Conservation (phyloP, 1,139 yeast genomes). For the Yamadazyma songkhlaensis region DNA sequence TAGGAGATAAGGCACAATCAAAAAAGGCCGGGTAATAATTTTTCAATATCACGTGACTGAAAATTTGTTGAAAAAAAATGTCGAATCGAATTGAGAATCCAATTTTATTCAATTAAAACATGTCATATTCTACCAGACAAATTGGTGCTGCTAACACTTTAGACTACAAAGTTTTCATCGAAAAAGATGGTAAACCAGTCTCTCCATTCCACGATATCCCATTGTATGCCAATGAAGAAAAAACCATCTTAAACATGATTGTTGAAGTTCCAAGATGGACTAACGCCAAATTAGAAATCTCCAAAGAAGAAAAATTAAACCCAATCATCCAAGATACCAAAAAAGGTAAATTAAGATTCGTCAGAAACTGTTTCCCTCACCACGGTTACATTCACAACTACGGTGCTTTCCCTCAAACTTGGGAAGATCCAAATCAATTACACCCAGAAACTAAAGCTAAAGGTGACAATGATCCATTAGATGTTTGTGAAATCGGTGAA, state of each 20-base stretch:
- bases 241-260: slow-evolving; percentile 76
- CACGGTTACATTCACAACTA: slow-evolving; percentile 95
- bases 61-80: not conserved
- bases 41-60: slow-evolving; percentile 12
- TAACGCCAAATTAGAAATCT: slow-evolving; percentile 89
- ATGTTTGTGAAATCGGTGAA: slow-evolving; percentile 92
- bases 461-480: slow-evolving; percentile 97
- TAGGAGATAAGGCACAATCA: not conserved
- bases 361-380: slow-evolving; percentile 92
- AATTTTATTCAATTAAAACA: slow-evolving; percentile 20
- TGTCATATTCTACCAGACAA: slow-evolving; percentile 79
- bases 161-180: slow-evolving; percentile 75
- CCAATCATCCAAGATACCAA: slow-evolving; percentile 94
- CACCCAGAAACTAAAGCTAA: slow-evolving; percentile 78
- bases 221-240: slow-evolving; percentile 58
- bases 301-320: slow-evolving; percentile 69
- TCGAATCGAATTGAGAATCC: not conserved
- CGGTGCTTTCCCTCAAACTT: slow-evolving; percentile 98
- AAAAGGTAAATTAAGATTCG: slow-evolving; percentile 83
- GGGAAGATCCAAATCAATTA: slow-evolving; percentile 69
- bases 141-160: slow-evolving; percentile 90
- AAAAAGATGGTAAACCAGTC: slow-evolving; percentile 46
- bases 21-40: not conserved
- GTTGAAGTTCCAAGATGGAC: slow-evolving; percentile 97
- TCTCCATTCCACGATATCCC: slow-evolving; percentile 85